Evolutionary conservation across 345 rosid species (phyloP).

Genomic region (Microcos paniculata): DNA sequence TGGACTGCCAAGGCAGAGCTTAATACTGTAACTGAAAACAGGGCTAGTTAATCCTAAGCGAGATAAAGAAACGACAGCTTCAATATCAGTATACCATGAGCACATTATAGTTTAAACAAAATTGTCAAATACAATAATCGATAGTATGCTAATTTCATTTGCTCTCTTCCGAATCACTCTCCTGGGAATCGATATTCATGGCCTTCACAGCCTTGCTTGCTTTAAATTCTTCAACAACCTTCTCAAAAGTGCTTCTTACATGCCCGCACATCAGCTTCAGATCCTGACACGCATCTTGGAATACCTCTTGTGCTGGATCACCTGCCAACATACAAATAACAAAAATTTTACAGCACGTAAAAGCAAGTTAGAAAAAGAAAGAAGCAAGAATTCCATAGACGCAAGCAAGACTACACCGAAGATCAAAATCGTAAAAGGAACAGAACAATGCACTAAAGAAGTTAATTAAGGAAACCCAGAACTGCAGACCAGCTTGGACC

Average conservation of each 20-base stretch:
- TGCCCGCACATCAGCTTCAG: constrained; percentile 77
- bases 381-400: background rate
- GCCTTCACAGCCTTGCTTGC: constrained; percentile 15
- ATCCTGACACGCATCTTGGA: constrained; percentile 81
- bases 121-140: background rate
- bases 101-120: constrained; percentile 1
- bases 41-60: background rate
- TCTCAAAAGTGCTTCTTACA: constrained; percentile 65
- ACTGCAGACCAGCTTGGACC: background rate
- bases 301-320: constrained; percentile 76
- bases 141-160: background rate
- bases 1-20: background rate
- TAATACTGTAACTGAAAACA: background rate
- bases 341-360: background rate
- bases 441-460: background rate
- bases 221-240: constrained; percentile 48
- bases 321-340: constrained; percentile 40
- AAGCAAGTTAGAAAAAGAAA: too few relatives aligned
- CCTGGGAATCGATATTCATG: constrained; percentile 21
- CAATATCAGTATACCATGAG: background rate
- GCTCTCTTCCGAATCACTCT: constrained; percentile 16
- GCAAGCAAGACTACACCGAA: background rate
- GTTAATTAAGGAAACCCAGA: background rate
- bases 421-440: background rate
- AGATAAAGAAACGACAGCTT: background rate